Percentiles rank a stretch among this genome's conserved stretches.
Conservation (phyloP, 495 filamentous ascomycete genomes). For the Polyplosphaeria fusca region DNA sequence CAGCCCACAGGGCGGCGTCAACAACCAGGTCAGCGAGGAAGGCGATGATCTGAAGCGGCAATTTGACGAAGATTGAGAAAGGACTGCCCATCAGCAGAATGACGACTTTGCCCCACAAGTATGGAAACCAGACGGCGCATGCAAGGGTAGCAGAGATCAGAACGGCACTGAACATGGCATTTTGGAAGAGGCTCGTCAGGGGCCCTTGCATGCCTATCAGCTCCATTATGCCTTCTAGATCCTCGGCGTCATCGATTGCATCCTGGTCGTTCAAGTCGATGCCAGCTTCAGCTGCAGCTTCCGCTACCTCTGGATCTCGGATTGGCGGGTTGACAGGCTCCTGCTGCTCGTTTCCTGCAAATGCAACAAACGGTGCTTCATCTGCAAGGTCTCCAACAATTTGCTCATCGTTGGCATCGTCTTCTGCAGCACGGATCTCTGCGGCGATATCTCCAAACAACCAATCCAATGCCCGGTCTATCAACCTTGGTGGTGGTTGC, state of each 20-base stretch:
- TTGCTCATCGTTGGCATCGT: constrained; percentile 53
- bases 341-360: constrained; percentile 32
- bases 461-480: constrained; percentile 48
- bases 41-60: constrained; percentile 68
- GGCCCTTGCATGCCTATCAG: constrained; percentile 96
- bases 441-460: constrained; percentile 59
- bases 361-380: constrained; percentile 63
- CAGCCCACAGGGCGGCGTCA: constrained; percentile 56
- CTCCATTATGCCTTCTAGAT: constrained; percentile 96
- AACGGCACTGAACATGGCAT: constrained; percentile 87
- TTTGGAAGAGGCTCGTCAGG: constrained; percentile 82
- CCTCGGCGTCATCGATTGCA: constrained; percentile 76
- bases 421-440: constrained; percentile 4
- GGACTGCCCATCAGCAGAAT: constrained; percentile 79
- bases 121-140: constrained; percentile 83
- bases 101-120: constrained; percentile 80
- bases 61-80: constrained; percentile 59
- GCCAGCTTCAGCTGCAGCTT: constrained; percentile 48
- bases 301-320: constrained; percentile 44
- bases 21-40: constrained; percentile 67
- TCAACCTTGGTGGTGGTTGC: constrained; percentile 3
- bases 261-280: constrained; percentile 56
- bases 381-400: constrained; percentile 55
- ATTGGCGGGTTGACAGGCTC: constrained; percentile 8
- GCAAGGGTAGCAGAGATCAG: constrained; percentile 83